Evolutionary conservation across 352 stramenopile genomes (phyloP).

Genomic region (Phytopythium sindhum): DNA sequence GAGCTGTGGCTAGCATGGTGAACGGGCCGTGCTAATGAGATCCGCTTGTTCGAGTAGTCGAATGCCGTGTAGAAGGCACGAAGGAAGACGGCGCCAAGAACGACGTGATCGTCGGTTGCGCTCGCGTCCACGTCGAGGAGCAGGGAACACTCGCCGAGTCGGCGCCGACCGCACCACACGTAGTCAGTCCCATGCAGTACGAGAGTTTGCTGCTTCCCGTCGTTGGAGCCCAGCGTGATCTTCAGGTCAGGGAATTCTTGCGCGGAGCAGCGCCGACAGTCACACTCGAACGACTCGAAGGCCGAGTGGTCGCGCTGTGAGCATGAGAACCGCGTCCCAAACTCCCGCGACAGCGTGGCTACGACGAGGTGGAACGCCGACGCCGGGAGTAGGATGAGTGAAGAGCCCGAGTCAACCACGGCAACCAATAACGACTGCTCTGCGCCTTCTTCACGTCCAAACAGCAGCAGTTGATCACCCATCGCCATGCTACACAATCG

Average conservation of each 20-base stretch:
- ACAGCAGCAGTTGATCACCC: not conserved
- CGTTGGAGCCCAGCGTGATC: not conserved
- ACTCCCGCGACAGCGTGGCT: not conserved
- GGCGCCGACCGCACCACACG: not conserved
- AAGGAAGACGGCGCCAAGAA: conserved; percentile 2
- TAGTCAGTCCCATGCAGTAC: conserved; percentile 1
- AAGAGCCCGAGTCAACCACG: not conserved
- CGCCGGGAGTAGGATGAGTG: not conserved
- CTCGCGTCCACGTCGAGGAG: not conserved
- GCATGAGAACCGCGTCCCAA: not conserved
- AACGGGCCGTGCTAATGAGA: not conserved
- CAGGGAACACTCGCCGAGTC: not conserved
- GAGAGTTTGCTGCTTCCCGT: not conserved
- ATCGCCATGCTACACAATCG: not conserved
- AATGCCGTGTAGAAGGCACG: conserved; percentile 4
- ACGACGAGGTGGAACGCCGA: not conserved
- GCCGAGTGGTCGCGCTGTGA: not conserved
- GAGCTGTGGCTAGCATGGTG: not conserved
- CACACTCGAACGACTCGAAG: conserved; percentile 1
- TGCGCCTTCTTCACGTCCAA: not conserved
- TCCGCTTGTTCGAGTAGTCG: conserved; percentile 1
- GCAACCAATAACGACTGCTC: not conserved
- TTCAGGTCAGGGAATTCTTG: not conserved
- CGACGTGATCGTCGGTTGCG: not conserved
- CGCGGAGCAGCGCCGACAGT: not conserved